phyloP scores from a whole-genome alignment of 2,329 filamentous ascomycete species.

The Aspergillus clavatus region DNA sequence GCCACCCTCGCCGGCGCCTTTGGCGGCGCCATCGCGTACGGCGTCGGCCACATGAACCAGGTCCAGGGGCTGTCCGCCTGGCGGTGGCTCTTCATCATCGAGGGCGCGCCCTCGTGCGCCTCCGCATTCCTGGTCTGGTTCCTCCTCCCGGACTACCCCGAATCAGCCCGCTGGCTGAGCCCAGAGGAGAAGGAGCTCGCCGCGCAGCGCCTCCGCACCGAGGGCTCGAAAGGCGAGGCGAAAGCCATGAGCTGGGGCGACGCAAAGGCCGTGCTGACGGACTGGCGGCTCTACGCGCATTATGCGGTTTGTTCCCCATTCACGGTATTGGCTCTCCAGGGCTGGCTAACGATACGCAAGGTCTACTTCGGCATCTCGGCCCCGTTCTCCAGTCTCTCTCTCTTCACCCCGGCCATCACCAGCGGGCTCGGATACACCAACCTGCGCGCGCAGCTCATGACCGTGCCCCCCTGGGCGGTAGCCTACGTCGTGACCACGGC shows the following conservation, averaged over 20 bases:
- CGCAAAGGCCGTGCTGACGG: slow-evolving; percentile 44
- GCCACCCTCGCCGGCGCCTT: slow-evolving; percentile 53
- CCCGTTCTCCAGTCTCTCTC: slow-evolving; percentile 56
- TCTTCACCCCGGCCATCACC: slow-evolving; percentile 62
- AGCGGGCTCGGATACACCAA: slow-evolving; percentile 52
- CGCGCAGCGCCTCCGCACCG: slow-evolving; percentile 37
- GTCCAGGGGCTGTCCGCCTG: slow-evolving; percentile 38
- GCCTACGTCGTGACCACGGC: slow-evolving; percentile 51
- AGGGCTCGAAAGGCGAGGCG: slow-evolving; percentile 36
- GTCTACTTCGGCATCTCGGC: slow-evolving; percentile 50
- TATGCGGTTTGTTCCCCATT: slow-evolving; percentile 41
- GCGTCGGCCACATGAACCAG: slow-evolving; percentile 37
- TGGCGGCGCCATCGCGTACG: slow-evolving; percentile 53
- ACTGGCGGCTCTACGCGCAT: slow-evolving; percentile 51
- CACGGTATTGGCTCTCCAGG: too few species aligned
- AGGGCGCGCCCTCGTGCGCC: slow-evolving; percentile 37
- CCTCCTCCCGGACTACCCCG: slow-evolving; percentile 47
- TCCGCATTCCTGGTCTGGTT: slow-evolving; percentile 42
- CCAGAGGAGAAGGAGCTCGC: slow-evolving; percentile 43
- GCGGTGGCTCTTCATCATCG: slow-evolving; percentile 47
- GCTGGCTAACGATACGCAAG: too few species aligned
- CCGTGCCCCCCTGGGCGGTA: slow-evolving; percentile 60
- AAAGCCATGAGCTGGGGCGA: slow-evolving; percentile 46
- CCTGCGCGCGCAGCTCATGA: slow-evolving; percentile 61
- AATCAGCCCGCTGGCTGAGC: slow-evolving; percentile 45